Evolutionary conservation across 176 grass and related monocot species (phyloP).

Genomic region (Canna indica): DNA sequence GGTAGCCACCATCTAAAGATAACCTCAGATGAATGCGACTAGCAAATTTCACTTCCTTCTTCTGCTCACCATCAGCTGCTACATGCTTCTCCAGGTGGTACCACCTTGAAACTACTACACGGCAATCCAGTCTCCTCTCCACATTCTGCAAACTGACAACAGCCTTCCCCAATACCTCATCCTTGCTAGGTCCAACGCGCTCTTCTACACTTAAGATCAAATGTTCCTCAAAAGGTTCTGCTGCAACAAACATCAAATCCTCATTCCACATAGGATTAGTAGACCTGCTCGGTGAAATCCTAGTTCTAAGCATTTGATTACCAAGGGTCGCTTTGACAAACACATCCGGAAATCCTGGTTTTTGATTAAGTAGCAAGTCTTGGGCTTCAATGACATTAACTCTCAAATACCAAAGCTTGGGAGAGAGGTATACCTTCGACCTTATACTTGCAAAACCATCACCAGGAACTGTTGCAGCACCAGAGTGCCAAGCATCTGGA

Average conservation of each 20-base stretch:
- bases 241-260: slow-evolving; percentile 62
- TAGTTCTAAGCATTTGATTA: slow-evolving; percentile 37
- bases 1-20: slow-evolving; percentile 43
- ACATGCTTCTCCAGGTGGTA: slow-evolving; percentile 52
- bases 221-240: slow-evolving; percentile 59
- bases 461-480: slow-evolving; percentile 43
- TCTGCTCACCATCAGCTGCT: slow-evolving; percentile 33
- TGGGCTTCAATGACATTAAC: slow-evolving; percentile 58
- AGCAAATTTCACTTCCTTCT: slow-evolving; percentile 52
- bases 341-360: slow-evolving; percentile 33
- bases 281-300: slow-evolving; percentile 25
- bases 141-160: slow-evolving; percentile 35
- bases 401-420: slow-evolving; percentile 63
- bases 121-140: slow-evolving; percentile 39
- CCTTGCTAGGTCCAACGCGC: slow-evolving; percentile 40
- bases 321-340: slow-evolving; percentile 48
- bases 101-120: slow-evolving; percentile 38
- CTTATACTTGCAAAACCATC: slow-evolving; percentile 43
- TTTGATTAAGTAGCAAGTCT: slow-evolving; percentile 39
- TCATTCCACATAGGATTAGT: slow-evolving; percentile 60
- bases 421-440: slow-evolving; percentile 60
- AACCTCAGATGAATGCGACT: slow-evolving; percentile 60
- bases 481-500: slow-evolving; percentile 61
- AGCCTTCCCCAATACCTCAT: slow-evolving; percentile 43
- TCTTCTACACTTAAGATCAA: slow-evolving; percentile 54